phyloP scores from a whole-genome alignment of 306 rosid genomes.

The Rosa multiflora region DNA sequence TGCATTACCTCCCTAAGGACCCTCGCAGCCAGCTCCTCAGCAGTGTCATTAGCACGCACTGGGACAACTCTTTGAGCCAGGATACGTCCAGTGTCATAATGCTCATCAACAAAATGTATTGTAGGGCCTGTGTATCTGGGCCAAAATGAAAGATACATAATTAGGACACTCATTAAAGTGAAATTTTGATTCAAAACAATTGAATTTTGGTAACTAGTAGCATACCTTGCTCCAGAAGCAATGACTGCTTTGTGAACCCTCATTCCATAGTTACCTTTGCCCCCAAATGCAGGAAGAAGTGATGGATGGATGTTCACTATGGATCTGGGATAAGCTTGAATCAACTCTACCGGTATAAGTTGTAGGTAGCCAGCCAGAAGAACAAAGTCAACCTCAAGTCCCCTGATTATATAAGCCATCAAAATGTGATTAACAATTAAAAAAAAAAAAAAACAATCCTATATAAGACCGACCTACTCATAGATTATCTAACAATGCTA shows the following conservation, averaged over 20 bases:
- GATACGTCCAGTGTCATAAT: conserved; percentile 84
- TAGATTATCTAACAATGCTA: not conserved
- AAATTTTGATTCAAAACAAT: not conserved
- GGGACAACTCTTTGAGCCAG: conserved; percentile 87
- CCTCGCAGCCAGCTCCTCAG: conserved; percentile 75
- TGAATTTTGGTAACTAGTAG: not conserved
- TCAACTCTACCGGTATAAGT: conserved; percentile 75
- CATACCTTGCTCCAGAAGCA: conserved; percentile 85
- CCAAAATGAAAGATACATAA: conserved; percentile 6
- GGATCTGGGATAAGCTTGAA: conserved; percentile 65
- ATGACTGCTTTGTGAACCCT: conserved; percentile 91
- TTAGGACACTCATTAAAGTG: not conserved
- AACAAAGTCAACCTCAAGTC: conserved; percentile 65
- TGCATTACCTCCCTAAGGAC: conserved; percentile 72
- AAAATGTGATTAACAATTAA: conserved; percentile 8
- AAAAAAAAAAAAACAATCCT: no score
- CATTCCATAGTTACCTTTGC: conserved; percentile 88
- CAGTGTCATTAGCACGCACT: conserved; percentile 71
- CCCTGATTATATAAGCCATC: conserved; percentile 39
- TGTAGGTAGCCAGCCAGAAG: conserved; percentile 89
- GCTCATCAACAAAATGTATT: conserved; percentile 87
- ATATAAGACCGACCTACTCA: not conserved
- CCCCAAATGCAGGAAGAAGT: conserved; percentile 98
- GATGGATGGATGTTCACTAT: conserved; percentile 88
- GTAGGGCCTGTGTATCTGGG: conserved; percentile 84